A percentile compares a stretch with the other conserved stretches of the same genome.
These are phyloP conservation scores for Sporothrix inflata DNA, from an alignment of 2,329 filamentous ascomycete species.

Conservation along the genomic window DNA sequence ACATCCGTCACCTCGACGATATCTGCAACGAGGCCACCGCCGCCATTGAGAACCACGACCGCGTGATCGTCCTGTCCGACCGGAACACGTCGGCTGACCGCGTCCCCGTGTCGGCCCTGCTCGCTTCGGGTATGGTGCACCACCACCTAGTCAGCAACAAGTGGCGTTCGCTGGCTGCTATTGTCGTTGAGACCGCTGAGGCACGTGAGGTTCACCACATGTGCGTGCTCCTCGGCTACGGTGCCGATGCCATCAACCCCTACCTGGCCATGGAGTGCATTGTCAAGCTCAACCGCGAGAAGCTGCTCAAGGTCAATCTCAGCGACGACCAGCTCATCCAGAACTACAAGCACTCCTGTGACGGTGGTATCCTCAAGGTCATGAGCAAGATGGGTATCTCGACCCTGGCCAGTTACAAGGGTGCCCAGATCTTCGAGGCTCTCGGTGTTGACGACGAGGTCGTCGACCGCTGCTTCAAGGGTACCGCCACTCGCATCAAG, in stretches of 20 bases:
- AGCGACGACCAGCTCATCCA: slow-evolving; percentile 80
- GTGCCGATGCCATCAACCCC: slow-evolving; percentile 90
- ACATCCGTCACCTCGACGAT: slow-evolving; percentile 81
- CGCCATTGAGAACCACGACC: slow-evolving; percentile 80
- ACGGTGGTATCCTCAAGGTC: slow-evolving; percentile 95
- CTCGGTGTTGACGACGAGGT: slow-evolving; percentile 90
- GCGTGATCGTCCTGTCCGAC: slow-evolving; percentile 87
- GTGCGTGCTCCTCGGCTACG: slow-evolving; percentile 96
- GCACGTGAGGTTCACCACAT: slow-evolving; percentile 98
- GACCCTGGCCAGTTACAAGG: slow-evolving; percentile 94
- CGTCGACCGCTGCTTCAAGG: slow-evolving; percentile 91
- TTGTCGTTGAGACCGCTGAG: slow-evolving; percentile 90
- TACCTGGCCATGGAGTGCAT: slow-evolving; percentile 97
- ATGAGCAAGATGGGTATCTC: slow-evolving; percentile 99
- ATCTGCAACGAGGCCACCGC: slow-evolving; percentile 86
- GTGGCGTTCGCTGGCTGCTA: slow-evolving; percentile 85
- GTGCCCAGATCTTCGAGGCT: slow-evolving; percentile 96
- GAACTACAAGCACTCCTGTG: slow-evolving; percentile 96
- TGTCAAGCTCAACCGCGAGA: slow-evolving; percentile 92
- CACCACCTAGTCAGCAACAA: slow-evolving; percentile 95
- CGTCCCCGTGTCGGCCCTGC: slow-evolving; percentile 80
- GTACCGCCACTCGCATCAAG: slow-evolving; percentile 91
- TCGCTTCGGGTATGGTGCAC: slow-evolving; percentile 92
- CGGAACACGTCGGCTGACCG: slow-evolving; percentile 81
- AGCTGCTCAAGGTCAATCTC: slow-evolving; percentile 87